Evolutionary conservation across 768 basidiomycete species (phyloP), one percentile per base, ranked within the genome.

Genomic region (Mycena metata): DNA sequence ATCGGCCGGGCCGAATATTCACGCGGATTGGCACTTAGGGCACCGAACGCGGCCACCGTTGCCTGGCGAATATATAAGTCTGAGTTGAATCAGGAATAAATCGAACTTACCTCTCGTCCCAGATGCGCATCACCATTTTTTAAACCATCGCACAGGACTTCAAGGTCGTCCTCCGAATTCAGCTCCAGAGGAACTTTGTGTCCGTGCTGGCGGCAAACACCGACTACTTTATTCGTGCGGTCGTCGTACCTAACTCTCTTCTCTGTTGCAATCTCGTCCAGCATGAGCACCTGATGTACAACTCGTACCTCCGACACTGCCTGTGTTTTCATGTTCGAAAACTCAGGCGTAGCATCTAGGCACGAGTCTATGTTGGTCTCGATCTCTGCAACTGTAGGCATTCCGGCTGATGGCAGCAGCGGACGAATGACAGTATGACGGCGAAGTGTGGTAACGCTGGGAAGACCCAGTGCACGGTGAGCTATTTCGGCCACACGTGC

Each of bases 221-320:
- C 60, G 1, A 61, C 47, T 2, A 61, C 50, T 15, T 35, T 50
- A 23, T 61, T 61, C 1, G 47, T 60, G 16, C 46, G 24, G n/a
- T 60, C 58, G 17, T 62, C 60, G 26, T 54, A 51, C 39, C 60
- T 26, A 16, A 23, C 39, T 17, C 60, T 49, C 19, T 33, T 43
- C 30, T 62, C 60, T 3, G 51, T 62, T 19, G 60, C 60, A 15
- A 62, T 51, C 39, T 62, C 60, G 24, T 62, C 60, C 41, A 62
- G 35, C 49, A 62, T 52, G 6, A 62, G 41, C 30, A 30, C 12
- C 24, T 43, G 50, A 24, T 62, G 60, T 11, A 62, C 21, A 41
- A 60, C 41, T 3, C 23, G 46, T 12, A 36, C 36, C 36, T 36
- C 36, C 36, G 36, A 36, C 36, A 12, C 12, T 36, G 36, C 36